phyloP scores from a whole-genome alignment of 2,329 filamentous ascomycete species.

The Didymella sp. region DNA sequence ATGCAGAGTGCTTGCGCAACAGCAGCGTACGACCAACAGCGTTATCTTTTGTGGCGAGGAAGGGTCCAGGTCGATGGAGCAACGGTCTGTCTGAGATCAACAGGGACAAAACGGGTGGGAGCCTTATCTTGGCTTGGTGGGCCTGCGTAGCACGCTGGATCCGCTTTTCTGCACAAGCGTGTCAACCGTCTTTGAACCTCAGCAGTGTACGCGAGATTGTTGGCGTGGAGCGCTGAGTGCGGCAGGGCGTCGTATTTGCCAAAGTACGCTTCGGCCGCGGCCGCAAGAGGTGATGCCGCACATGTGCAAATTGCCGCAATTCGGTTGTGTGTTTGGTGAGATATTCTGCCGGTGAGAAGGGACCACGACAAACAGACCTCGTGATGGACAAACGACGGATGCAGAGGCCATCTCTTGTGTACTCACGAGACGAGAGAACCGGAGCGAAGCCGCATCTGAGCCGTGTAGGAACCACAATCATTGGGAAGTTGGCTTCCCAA shows the following conservation, averaged over 20 bases:
- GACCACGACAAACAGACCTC: neutral
- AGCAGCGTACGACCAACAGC: neutral
- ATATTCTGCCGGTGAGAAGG: neutral
- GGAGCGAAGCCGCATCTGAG: neutral
- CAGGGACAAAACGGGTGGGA: constrained; percentile 5
- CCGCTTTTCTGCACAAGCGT: constrained; percentile 16
- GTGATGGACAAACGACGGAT: neutral
- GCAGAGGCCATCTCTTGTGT: neutral
- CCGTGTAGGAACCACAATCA: neutral
- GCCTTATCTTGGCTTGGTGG: constrained; percentile 17
- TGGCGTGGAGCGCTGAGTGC: neutral
- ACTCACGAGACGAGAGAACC: neutral
- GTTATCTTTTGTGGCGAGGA: neutral
- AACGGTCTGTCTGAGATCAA: neutral
- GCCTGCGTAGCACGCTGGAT: constrained; percentile 1
- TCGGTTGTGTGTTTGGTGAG: neutral
- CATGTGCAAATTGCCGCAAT: neutral
- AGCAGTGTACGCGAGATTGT: constrained; percentile 2
- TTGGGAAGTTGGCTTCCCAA: neutral
- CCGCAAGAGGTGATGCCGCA: neutral
- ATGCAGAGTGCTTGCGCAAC: neutral
- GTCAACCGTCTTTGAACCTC: constrained; percentile 15
- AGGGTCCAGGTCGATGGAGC: constrained; percentile 3
- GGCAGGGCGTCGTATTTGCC: neutral
- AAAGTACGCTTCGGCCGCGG: constrained; percentile 11